Conservation (phyloP, 441 rosid species). For the Mallotus repandus region DNA sequence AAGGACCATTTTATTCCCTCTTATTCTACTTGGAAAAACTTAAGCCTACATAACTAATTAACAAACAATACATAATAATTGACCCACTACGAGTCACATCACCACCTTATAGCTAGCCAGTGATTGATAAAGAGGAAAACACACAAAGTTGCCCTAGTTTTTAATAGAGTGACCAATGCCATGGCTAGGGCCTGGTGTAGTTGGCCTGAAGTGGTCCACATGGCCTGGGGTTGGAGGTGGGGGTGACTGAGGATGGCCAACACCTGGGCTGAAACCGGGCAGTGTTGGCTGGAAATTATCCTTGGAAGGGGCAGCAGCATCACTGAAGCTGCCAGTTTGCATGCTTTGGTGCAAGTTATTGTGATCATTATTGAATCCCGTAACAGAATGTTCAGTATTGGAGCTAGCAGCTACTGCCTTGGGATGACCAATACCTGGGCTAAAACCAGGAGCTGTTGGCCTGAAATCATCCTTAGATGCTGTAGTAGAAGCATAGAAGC, state of each 20-base stretch:
- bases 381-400: not conserved
- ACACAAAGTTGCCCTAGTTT: slow-evolving; percentile 22
- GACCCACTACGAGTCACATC: not conserved
- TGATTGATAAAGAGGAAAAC: not conserved
- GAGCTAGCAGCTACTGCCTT: not conserved
- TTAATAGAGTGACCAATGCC: slow-evolving; percentile 50
- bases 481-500: not conserved
- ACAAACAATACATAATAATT: not conserved
- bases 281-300: too few relatives aligned
- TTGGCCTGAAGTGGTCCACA: slow-evolving; percentile 45
- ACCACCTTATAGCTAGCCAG: not conserved
- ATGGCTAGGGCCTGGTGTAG: slow-evolving; percentile 49
- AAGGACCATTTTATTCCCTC: not conserved
- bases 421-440: slow-evolving; percentile 34
- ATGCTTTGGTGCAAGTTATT: not conserved
- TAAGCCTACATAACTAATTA: not conserved
- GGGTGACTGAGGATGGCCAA: slow-evolving; percentile 10
- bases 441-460: slow-evolving; percentile 36
- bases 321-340: too few relatives aligned
- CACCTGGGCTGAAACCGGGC: not conserved
- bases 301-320: too few relatives aligned
- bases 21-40: not conserved
- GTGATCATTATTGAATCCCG: not conserved
- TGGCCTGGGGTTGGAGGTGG: slow-evolving; percentile 25
- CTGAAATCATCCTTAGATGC: slow-evolving; percentile 15